phyloP scores from a whole-genome alignment of 2,329 filamentous ascomycete species.

The Sporothrix humicola region DNA sequence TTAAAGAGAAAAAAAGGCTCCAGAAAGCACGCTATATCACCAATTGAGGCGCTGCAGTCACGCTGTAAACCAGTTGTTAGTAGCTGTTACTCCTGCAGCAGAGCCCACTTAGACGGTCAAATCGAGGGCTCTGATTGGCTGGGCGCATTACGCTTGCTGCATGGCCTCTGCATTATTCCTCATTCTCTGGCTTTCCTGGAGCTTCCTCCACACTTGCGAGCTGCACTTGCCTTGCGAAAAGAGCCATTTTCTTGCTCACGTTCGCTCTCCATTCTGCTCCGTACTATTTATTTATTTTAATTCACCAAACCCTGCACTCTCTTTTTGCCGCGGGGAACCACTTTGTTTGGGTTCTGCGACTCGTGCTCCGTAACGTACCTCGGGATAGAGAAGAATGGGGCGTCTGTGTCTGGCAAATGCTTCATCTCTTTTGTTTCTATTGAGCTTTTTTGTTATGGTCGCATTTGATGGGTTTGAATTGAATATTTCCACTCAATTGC shows the following conservation, averaged over 20 bases:
- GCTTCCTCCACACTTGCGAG: slow-evolving; percentile 18
- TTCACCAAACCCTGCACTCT: not conserved
- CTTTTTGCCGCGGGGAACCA: slow-evolving; percentile 22
- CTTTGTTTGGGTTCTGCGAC: not conserved
- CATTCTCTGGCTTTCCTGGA: slow-evolving; percentile 2
- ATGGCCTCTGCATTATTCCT: not conserved
- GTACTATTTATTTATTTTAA: not conserved
- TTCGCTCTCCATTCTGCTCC: not conserved
- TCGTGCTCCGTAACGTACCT: slow-evolving; percentile 17
- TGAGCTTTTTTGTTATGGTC: not conserved
- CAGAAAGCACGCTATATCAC: not conserved
- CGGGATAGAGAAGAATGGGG: slow-evolving; percentile 21
- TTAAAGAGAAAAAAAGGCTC: not conserved
- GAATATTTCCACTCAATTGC: not conserved
- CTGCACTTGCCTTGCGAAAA: not conserved
- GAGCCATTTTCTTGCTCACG: slow-evolving; percentile 17
- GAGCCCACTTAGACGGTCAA: slow-evolving; percentile 13
- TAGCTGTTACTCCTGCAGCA: not conserved
- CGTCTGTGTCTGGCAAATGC: too few species aligned
- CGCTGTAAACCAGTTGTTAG: not conserved
- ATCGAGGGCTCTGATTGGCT: not conserved
- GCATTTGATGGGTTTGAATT: not conserved
- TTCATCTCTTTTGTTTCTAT: not conserved
- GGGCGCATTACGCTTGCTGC: not conserved
- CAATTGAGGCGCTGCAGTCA: not conserved